These are phyloP conservation scores for Pythium grandisporangium DNA, from an alignment of 352 stramenopile genomes.

Conservation along the genomic window DNA sequence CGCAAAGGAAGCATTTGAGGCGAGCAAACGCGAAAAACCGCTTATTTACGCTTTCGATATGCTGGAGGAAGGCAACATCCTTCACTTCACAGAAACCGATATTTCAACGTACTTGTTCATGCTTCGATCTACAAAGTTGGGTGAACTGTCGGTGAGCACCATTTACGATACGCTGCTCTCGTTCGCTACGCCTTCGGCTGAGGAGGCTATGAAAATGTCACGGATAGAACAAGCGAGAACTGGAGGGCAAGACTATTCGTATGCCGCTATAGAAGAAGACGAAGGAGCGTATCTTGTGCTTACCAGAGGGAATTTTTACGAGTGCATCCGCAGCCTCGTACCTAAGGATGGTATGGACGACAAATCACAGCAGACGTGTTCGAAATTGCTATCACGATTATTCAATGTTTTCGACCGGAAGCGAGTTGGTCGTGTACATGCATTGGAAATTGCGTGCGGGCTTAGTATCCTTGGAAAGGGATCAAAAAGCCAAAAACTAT, in stretches of 20 bases:
- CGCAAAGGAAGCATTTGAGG: slow-evolving; percentile 79
- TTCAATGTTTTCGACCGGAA: slow-evolving; percentile 86
- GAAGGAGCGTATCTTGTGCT: slow-evolving; percentile 76
- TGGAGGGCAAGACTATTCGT: slow-evolving; percentile 53
- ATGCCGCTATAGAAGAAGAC: slow-evolving; percentile 72
- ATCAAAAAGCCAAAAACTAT: slow-evolving; percentile 83
- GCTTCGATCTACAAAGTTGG: slow-evolving; percentile 70
- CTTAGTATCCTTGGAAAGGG: slow-evolving; percentile 80
- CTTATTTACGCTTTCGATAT: slow-evolving; percentile 83
- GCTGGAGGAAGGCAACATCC: slow-evolving; percentile 73
- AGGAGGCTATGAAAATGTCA: slow-evolving; percentile 63
- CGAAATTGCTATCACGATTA: slow-evolving; percentile 69
- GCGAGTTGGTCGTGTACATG: slow-evolving; percentile 70
- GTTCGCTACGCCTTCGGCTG: slow-evolving; percentile 58
- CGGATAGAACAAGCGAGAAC: slow-evolving; percentile 27
- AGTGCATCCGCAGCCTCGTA: slow-evolving; percentile 79
- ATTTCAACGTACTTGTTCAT: slow-evolving; percentile 84
- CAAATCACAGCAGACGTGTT: slow-evolving; percentile 80
- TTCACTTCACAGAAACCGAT: slow-evolving; percentile 79
- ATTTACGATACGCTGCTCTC: slow-evolving; percentile 73
- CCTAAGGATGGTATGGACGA: slow-evolving; percentile 69
- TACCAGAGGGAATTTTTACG: slow-evolving; percentile 76
- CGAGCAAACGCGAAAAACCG: slow-evolving; percentile 79
- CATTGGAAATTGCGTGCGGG: slow-evolving; percentile 75
- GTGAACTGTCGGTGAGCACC: slow-evolving; percentile 57